Conservation (phyloP, 176 grass and related monocot genomes). For the Saccharum spontaneum region DNA sequence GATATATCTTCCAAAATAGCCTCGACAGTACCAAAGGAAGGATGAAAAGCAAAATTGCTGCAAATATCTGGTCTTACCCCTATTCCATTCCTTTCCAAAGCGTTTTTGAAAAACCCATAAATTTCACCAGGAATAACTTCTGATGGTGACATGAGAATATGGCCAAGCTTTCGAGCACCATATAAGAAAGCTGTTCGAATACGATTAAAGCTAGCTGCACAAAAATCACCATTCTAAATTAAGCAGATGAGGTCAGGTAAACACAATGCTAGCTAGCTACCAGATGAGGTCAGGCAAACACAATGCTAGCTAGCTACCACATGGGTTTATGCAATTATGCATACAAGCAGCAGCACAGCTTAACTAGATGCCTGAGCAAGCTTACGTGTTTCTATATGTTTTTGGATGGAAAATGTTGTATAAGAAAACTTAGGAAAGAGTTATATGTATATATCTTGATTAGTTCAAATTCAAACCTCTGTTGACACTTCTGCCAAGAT, state of each 20-base stretch:
- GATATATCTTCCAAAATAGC: slow-evolving; percentile 27
- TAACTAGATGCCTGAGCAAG: neutral
- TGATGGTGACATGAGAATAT: slow-evolving; percentile 53
- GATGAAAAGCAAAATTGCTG: neutral
- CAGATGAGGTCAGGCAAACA: too few relatives aligned
- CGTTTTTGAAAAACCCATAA: slow-evolving; percentile 65
- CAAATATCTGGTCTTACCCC: slow-evolving; percentile 45
- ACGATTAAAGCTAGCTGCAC: slow-evolving; percentile 73
- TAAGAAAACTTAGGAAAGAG: slow-evolving; percentile 23
- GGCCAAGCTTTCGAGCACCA: slow-evolving; percentile 74
- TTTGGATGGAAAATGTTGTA: neutral
- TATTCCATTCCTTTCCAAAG: slow-evolving; percentile 47
- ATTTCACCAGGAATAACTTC: slow-evolving; percentile 54
- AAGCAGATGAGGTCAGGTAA: neutral
- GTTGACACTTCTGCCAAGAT: slow-evolving; percentile 91
- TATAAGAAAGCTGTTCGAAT: slow-evolving; percentile 73
- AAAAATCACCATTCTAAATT: slow-evolving; percentile 32
- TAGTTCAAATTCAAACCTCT: slow-evolving; percentile 53
- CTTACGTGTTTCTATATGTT: neutral
- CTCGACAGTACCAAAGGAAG: slow-evolving; percentile 15
- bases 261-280: neutral
- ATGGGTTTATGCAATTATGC: neutral
- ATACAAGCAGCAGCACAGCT: slow-evolving; percentile 4
- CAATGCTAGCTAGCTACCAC: too few relatives aligned
- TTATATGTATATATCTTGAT: neutral